These are phyloP conservation scores for Emmonsia crescens DNA, from an alignment of 2,329 filamentous ascomycete genomes.

Conservation along the genomic window DNA sequence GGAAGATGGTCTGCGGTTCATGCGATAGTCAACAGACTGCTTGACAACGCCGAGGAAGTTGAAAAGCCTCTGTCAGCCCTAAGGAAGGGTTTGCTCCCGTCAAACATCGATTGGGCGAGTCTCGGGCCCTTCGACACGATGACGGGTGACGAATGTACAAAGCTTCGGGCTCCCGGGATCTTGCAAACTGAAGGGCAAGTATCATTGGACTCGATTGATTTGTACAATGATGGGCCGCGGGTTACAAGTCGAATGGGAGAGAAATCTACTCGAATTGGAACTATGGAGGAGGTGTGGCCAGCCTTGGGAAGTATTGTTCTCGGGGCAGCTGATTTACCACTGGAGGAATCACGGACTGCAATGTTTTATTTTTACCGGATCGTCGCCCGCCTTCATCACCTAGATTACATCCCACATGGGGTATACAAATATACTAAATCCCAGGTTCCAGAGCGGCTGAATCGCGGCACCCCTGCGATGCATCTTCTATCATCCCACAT, in stretches of 20 bases:
- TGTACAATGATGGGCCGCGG: constrained; percentile 10
- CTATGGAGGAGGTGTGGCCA: constrained; percentile 30
- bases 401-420: constrained; percentile 31
- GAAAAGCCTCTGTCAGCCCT: constrained; percentile 12
- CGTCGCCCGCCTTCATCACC: constrained; percentile 36
- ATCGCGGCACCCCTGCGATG: constrained; percentile 32
- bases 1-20: constrained; percentile 33
- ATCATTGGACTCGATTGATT: constrained; percentile 7
- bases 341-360: constrained; percentile 25
- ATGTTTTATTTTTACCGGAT: constrained; percentile 37
- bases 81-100: constrained; percentile 15
- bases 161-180: background rate
- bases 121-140: constrained; percentile 23
- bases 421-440: constrained; percentile 32
- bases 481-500: constrained; percentile 35
- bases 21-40: constrained; percentile 27
- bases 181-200: background rate
- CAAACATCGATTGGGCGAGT: constrained; percentile 21
- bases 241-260: constrained; percentile 10
- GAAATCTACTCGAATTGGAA: constrained; percentile 5
- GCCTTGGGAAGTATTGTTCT: constrained; percentile 32
- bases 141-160: constrained; percentile 11
- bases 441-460: constrained; percentile 18
- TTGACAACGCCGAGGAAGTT: constrained; percentile 28
- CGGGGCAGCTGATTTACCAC: constrained; percentile 27